Percentiles rank a stretch among this genome's conserved stretches.
These are phyloP conservation scores for Dactylis glomerata DNA, from an alignment of 176 grass and related monocot genomes.

Conservation along the genomic window DNA sequence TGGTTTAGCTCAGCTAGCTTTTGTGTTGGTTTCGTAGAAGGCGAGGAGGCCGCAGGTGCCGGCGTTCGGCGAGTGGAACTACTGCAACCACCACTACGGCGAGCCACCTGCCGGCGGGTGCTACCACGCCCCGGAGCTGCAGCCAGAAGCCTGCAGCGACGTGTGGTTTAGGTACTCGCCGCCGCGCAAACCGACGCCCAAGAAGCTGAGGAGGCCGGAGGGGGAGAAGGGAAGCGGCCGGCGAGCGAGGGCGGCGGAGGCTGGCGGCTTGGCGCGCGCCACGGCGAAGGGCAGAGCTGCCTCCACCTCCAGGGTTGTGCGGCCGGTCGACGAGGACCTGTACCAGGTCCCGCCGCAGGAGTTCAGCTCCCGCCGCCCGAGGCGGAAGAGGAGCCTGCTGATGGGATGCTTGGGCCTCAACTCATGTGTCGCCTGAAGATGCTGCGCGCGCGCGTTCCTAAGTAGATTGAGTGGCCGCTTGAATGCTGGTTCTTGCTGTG, in stretches of 20 bases:
- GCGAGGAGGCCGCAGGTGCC: slow-evolving; percentile 27
- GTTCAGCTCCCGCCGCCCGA: background rate
- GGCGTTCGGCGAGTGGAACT: slow-evolving; percentile 49
- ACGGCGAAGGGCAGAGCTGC: background rate
- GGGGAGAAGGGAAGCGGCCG: background rate
- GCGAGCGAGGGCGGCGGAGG: background rate
- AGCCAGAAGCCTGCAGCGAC: too few species aligned
- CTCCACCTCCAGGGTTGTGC: background rate
- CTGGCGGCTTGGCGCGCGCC: background rate
- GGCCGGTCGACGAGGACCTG: slow-evolving; percentile 33
- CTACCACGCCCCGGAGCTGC: background rate
- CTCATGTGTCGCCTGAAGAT: slow-evolving; percentile 11
- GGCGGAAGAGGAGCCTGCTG: slow-evolving; percentile 22
- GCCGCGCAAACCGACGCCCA: too few species aligned
- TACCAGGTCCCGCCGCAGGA: slow-evolving; percentile 37
- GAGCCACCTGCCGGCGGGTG: background rate
- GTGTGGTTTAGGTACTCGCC: too few species aligned
- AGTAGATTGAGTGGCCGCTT: background rate
- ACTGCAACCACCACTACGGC: slow-evolving; percentile 11
- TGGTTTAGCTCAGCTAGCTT: background rate
- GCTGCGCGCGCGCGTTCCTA: background rate
- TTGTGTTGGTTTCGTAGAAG: background rate
- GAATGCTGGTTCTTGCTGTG: background rate
- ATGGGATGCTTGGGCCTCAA: slow-evolving; percentile 38
- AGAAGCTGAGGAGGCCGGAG: too few species aligned